These are phyloP conservation scores for Suillus placidus DNA, from an alignment of 768 basidiomycete genomes.

Conservation along the genomic window DNA sequence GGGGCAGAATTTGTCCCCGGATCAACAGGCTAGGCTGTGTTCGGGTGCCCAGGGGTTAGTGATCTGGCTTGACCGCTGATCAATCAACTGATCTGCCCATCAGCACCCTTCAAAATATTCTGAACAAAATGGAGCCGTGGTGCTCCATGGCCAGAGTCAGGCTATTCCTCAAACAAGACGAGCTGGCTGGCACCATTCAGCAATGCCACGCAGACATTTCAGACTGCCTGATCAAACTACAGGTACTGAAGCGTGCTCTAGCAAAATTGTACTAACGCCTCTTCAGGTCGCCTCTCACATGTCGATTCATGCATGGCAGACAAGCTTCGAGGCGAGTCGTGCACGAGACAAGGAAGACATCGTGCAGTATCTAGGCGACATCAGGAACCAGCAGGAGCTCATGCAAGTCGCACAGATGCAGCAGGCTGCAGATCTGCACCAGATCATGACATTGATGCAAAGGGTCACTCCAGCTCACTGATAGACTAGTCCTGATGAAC, in stretches of 20 bases:
- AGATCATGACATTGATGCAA: constrained; percentile 55
- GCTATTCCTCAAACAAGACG: constrained; percentile 48
- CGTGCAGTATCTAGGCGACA: constrained; percentile 45
- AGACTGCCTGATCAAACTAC: constrained; percentile 50
- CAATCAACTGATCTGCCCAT: not conserved
- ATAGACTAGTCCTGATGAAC: constrained; percentile 14
- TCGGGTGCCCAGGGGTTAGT: constrained; percentile 38
- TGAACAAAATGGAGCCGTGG: constrained; percentile 48
- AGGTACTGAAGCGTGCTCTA: constrained; percentile 36
- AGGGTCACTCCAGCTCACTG: constrained; percentile 32
- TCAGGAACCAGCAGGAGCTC: constrained; percentile 43
- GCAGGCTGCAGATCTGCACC: constrained; percentile 37
- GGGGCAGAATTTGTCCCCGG: constrained; percentile 29
- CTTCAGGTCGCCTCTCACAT: constrained; percentile 47
- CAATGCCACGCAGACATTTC: constrained; percentile 47
- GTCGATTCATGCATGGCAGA: constrained; percentile 52
- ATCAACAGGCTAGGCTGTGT: constrained; percentile 36
- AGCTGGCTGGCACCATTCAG: constrained; percentile 47
- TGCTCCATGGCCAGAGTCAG: constrained; percentile 40
- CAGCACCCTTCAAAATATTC: constrained; percentile 39
- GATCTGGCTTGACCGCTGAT: not conserved
- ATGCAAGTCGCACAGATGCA: constrained; percentile 36
- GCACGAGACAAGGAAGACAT: constrained; percentile 48
- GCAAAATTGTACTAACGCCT: constrained; percentile 6
- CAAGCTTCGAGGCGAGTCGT: constrained; percentile 40